Percentiles rank a stretch among this genome's conserved stretches.
These are phyloP conservation scores for Kregervanrija fluxuum DNA, from an alignment of 805 yeast genomes.

Conservation along the genomic window DNA sequence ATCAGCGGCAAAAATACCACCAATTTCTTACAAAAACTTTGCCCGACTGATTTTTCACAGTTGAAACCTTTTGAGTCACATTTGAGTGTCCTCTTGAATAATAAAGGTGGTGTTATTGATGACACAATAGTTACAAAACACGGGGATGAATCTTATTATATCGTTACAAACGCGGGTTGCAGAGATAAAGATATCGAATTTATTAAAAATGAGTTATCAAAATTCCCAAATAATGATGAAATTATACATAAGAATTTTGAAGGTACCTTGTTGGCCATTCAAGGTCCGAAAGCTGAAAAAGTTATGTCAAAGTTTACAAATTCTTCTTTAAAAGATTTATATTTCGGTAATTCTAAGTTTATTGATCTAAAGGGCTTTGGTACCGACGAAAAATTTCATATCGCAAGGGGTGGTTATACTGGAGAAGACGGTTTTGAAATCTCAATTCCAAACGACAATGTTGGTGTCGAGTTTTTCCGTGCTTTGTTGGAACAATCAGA, in stretches of 20 bases:
- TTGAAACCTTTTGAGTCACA: constrained; percentile 58
- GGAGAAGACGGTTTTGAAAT: constrained; percentile 98
- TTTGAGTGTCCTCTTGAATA: constrained; percentile 67
- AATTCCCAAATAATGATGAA: constrained; percentile 22
- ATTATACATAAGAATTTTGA: constrained; percentile 42
- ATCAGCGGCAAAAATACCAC: constrained; percentile 63
- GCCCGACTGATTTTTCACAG: constrained; percentile 77
- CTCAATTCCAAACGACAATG: constrained; percentile 53
- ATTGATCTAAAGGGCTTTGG: constrained; percentile 36
- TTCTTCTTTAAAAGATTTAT: constrained; percentile 49
- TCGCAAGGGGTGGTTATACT: constrained; percentile 95
- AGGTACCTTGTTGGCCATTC: constrained; percentile 80
- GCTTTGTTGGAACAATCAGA: constrained; percentile 44
- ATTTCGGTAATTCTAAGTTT: constrained; percentile 65
- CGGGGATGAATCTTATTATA: constrained; percentile 61
- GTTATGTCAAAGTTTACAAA: constrained; percentile 58
- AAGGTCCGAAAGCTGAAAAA: constrained; percentile 81
- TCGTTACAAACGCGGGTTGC: constrained; percentile 96
- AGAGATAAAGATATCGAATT: constrained; percentile 72
- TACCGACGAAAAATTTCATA: constrained; percentile 45
- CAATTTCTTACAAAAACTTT: constrained; percentile 63
- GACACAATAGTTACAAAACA: constrained; percentile 91
- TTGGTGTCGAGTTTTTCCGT: constrained; percentile 55
- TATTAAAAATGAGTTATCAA: constrained; percentile 43
- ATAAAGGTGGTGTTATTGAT: constrained; percentile 77